These are phyloP conservation scores for Cystoderma amianthinum DNA, from an alignment of 768 basidiomycete genomes.

Conservation along the genomic window DNA sequence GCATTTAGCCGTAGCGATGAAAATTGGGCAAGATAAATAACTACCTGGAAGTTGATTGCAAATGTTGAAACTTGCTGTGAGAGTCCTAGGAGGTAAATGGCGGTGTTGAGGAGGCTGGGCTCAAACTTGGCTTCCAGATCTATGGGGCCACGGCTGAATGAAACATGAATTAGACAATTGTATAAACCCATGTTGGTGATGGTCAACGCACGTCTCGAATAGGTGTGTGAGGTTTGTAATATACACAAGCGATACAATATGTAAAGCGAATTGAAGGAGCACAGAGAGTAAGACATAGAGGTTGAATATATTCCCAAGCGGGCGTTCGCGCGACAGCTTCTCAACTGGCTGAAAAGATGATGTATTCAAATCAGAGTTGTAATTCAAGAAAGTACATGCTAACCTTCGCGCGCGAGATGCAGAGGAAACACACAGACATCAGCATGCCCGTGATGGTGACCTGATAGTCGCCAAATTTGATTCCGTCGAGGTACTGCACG, in stretches of 20 bases:
- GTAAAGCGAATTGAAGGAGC: slow-evolving; percentile 87
- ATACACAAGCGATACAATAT: slow-evolving; percentile 86
- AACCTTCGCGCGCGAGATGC: slow-evolving; percentile 96
- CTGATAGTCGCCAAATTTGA: slow-evolving; percentile 99
- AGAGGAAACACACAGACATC: slow-evolving; percentile 98
- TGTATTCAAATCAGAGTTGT: neutral
- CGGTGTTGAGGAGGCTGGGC: slow-evolving; percentile 90
- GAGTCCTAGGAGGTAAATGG: slow-evolving; percentile 91
- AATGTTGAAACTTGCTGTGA: slow-evolving; percentile 99
- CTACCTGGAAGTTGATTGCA: slow-evolving; percentile 92
- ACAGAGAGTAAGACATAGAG: slow-evolving; percentile 92
- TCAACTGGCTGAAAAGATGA: slow-evolving; percentile 81
- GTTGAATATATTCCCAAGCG: slow-evolving; percentile 94
- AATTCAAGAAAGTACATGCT: slow-evolving; percentile 11
- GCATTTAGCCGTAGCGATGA: neutral
- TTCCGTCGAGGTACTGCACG: slow-evolving; percentile 96
- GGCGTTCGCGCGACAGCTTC: slow-evolving; percentile 88
- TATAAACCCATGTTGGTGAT: too few relatives aligned
- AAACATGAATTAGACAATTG: slow-evolving; percentile 2
- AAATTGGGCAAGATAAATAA: too few relatives aligned
- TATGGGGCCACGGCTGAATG: slow-evolving; percentile 59
- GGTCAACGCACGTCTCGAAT: slow-evolving; percentile 63
- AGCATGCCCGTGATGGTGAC: slow-evolving; percentile 94
- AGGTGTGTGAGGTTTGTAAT: slow-evolving; percentile 82
- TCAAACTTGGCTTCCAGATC: slow-evolving; percentile 97